These are phyloP conservation scores for Saccharomycopsis sp. DNA, from an alignment of 805 yeast species.

Conservation along the genomic window DNA sequence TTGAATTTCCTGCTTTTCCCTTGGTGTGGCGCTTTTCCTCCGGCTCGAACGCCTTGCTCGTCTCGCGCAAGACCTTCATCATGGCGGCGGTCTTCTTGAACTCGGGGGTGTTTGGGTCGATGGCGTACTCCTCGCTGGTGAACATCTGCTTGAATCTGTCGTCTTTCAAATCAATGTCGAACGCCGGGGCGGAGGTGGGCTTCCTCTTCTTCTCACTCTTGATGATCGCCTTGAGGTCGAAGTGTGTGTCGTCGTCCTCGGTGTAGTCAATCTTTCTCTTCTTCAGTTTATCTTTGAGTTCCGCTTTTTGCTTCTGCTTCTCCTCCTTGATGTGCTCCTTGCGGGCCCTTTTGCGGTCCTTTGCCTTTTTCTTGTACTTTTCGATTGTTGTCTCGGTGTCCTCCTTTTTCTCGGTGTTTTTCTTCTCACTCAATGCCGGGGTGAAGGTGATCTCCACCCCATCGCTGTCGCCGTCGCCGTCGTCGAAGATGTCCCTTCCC, in stretches of 20 bases:
- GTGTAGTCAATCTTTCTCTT: constrained; percentile 51
- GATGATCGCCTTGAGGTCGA: constrained; percentile 68
- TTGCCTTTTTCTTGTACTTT: constrained; percentile 76
- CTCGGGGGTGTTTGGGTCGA: constrained; percentile 89
- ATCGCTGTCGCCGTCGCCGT: constrained; percentile 39
- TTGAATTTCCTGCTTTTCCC: background rate
- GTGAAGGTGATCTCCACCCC: constrained; percentile 89
- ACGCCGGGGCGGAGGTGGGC: constrained; percentile 39
- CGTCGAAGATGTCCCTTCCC: constrained; percentile 29
- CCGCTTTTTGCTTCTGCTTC: constrained; percentile 38
- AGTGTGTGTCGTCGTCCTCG: constrained; percentile 44
- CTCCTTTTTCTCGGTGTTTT: constrained; percentile 27
- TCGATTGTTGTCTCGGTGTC: constrained; percentile 69
- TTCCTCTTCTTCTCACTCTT: constrained; percentile 61
- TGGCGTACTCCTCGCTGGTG: constrained; percentile 83
- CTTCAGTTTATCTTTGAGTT: constrained; percentile 39
- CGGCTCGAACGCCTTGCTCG: constrained; percentile 36
- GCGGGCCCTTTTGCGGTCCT: constrained; percentile 83
- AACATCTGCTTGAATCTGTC: constrained; percentile 78
- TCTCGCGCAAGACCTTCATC: constrained; percentile 72
- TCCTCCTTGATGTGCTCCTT: constrained; percentile 63
- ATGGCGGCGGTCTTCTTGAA: constrained; percentile 81
- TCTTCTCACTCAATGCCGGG: constrained; percentile 60
- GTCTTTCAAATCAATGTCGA: constrained; percentile 60
- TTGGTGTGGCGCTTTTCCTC: constrained; percentile 5